Conservation (phyloP, 495 filamentous ascomycete species). For the Xylaria castorea region DNA sequence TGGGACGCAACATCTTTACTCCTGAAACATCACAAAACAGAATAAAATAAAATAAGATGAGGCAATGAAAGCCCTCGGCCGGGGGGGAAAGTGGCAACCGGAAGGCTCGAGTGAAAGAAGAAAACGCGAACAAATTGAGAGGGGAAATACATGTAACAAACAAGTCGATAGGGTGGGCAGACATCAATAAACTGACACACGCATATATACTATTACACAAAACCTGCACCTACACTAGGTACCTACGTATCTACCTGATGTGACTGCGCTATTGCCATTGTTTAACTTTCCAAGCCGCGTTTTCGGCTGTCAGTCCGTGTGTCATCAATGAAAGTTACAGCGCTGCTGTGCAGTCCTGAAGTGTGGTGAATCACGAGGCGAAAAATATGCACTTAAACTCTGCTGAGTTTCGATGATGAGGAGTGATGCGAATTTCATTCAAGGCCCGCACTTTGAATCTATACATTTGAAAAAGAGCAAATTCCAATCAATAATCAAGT, state of each 20-base stretch:
- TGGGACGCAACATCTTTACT: background rate
- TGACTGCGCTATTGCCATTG: background rate
- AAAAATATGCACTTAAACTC: background rate
- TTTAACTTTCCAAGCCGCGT: background rate
- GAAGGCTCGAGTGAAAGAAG: background rate
- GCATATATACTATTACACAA: background rate
- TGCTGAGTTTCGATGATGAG: constrained; percentile 15
- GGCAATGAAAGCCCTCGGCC: background rate
- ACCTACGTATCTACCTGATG: background rate
- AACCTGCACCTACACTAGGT: background rate
- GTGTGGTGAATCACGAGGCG: background rate
- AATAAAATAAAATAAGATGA: background rate
- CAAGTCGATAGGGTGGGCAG: background rate
- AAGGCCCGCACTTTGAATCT: constrained; percentile 35
- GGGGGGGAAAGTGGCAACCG: background rate
- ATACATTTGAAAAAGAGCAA: constrained; percentile 37
- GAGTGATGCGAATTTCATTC: constrained; percentile 39
- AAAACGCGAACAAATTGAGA: background rate
- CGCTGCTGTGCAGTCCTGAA: no score
- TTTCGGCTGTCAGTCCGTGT: background rate
- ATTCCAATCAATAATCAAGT: constrained; percentile 28
- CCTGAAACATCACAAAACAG: background rate
- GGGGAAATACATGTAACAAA: background rate
- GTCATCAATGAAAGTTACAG: background rate
- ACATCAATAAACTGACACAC: background rate